Evolutionary conservation across 140 eudicot species (phyloP).

Genomic region (Erigeron philadelphicus): DNA sequence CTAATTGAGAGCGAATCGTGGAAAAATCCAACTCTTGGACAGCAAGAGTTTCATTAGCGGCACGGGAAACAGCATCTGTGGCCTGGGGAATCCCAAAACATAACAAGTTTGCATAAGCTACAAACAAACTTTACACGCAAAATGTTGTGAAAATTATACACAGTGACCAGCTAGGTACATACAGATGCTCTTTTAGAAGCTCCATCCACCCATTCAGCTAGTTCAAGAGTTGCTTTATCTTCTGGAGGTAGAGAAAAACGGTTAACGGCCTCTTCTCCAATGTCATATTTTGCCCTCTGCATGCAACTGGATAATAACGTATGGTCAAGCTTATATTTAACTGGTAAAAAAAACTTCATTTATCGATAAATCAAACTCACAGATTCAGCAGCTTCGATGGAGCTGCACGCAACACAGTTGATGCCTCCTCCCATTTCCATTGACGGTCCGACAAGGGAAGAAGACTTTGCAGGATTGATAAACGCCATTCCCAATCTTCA

Average conservation of each 20-base stretch:
- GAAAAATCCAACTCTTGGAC: constrained; percentile 77
- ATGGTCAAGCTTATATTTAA: constrained; percentile 18
- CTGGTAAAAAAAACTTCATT: background rate
- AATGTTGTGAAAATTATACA: background rate
- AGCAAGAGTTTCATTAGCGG: constrained; percentile 72
- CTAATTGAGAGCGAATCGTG: constrained; percentile 78
- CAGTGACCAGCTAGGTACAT: constrained; percentile 39
- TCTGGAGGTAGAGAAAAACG: constrained; percentile 89
- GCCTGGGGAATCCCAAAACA: constrained; percentile 43
- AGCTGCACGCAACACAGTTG: constrained; percentile 94
- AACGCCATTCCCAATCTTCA: constrained; percentile 99
- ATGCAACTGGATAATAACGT: constrained; percentile 62
- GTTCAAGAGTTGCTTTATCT: constrained; percentile 92
- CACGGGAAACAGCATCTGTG: constrained; percentile 95
- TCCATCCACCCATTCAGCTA: constrained; percentile 96
- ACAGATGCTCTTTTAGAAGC: constrained; percentile 90
- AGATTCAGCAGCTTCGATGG: constrained; percentile 92
- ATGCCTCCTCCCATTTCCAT: constrained; percentile 98
- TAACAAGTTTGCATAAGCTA: constrained; percentile 3
- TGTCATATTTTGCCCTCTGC: constrained; percentile 93
- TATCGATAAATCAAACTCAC: constrained; percentile 41
- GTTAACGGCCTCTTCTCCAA: constrained; percentile 93
- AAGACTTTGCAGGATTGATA: constrained; percentile 84
- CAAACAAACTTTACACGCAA: background rate
- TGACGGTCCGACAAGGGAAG: constrained; percentile 89